Evolutionary conservation across 805 yeast genomes (phyloP).

Genomic region (Kodamaea leandrae): DNA sequence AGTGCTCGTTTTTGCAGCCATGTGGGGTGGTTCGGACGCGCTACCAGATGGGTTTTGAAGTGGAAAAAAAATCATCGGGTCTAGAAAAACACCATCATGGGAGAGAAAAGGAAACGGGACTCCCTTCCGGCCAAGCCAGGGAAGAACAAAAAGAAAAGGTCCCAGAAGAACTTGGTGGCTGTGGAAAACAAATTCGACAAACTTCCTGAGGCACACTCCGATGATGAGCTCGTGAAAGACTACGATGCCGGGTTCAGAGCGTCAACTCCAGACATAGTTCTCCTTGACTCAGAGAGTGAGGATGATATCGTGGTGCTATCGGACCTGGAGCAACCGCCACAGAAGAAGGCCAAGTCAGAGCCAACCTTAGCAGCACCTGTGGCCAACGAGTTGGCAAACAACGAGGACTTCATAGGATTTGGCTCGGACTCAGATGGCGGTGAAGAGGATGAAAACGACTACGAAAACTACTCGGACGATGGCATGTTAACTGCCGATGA

Average conservation of each 20-base stretch:
- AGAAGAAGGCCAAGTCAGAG: constrained; percentile 10
- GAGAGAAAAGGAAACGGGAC: constrained; percentile 13
- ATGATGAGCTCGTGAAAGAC: constrained; percentile 24
- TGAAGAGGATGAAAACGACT: constrained; percentile 29
- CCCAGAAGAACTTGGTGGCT: constrained; percentile 20
- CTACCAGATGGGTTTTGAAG: not conserved
- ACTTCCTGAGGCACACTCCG: constrained; percentile 24
- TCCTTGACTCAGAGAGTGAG: constrained; percentile 28
- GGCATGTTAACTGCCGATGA: constrained; percentile 19
- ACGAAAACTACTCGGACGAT: constrained; percentile 24
- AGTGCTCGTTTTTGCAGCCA: not conserved
- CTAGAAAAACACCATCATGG: constrained; percentile 7
- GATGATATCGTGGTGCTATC: constrained; percentile 22
- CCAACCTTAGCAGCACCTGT: constrained; percentile 5
- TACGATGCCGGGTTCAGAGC: constrained; percentile 15
- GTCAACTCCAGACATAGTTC: constrained; percentile 22
- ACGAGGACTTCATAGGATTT: constrained; percentile 55
- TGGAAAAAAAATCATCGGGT: constrained; percentile 2
- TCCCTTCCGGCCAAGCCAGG: constrained; percentile 20
- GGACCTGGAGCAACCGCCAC: constrained; percentile 17
- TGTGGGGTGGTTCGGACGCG: constrained; percentile 2
- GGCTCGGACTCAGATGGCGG: constrained; percentile 49
- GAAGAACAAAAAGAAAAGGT: constrained; percentile 21
- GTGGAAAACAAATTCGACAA: constrained; percentile 22
- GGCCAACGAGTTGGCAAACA: constrained; percentile 40